Base-by-base conservation (phyloP, 2,329 filamentous ascomycete genomes). In the Clonostachys chloroleuca region DNA sequence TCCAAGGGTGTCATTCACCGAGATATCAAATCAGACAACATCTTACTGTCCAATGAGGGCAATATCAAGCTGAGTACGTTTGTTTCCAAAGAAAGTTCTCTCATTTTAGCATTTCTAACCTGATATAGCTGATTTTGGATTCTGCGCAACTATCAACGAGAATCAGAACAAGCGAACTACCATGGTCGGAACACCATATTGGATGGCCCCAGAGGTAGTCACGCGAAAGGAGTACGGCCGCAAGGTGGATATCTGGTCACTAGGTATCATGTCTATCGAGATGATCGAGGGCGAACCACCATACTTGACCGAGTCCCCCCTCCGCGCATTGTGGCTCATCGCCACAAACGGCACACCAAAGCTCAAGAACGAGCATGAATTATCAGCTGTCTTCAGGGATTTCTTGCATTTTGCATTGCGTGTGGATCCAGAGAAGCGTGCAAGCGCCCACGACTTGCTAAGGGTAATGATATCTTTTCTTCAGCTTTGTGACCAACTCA, bases 281-380 rank as follows among this genome's bases (percentile, higher is more conserved):
- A 99, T 99, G 94, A 96, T 99, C 54, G 94, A 97, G 70, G 94
- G 92, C 64, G 94, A 97, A 66, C 94, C 94, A 12, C 94, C 94
- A 20, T 99, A 97, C 64, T 77, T 99, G 49, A 97, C 92, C 37
- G 94, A 99, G 66, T 95, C 90, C 36, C 94, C 94, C 6, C 77
- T 99, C 20, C 84, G 92, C 51, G 94, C 94, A 2, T 77, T 99
- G 36, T 99, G 94, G 78, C 72, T 99, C 57, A 99, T 99, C 65
- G 94, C 94, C 46, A 97, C 94, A 34, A 96, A 96, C 61, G 94
- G 94, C 43, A 97, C 94, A 14, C 94, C 94, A 3, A 78, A 86
- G 46, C 95, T 99, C 70, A 97, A 97, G 71, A 91, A 96, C 53
- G 90, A 95, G 66, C 82, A 92, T 48, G 84, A 86, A 43, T 68